Conservation (phyloP, 1,284 basidiomycete genomes). For the Fomitopsis palustris region DNA sequence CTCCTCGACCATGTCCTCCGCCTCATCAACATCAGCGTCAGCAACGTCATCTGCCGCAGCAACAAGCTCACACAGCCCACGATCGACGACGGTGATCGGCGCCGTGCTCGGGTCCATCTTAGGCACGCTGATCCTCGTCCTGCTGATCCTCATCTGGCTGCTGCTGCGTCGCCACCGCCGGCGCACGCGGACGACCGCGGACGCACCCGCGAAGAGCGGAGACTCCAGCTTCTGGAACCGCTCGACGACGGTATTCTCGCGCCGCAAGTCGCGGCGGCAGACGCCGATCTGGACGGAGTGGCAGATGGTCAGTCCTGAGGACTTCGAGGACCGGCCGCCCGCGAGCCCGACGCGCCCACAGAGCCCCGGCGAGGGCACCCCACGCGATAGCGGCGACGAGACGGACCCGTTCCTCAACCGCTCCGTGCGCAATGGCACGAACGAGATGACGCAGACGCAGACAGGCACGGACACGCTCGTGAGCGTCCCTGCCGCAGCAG, state of each 20-base stretch:
- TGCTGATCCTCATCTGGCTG: constrained; percentile 47
- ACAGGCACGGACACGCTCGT: constrained; percentile 27
- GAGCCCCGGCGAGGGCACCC: constrained; percentile 57
- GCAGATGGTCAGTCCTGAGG: constrained; percentile 38
- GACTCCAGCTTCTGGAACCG: constrained; percentile 30
- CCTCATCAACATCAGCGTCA: constrained; percentile 9
- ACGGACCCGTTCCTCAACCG: constrained; percentile 54
- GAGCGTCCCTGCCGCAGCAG: constrained; percentile 24
- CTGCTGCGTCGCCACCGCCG: constrained; percentile 43
- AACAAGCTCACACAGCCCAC: constrained; percentile 20
- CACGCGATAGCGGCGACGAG: constrained; percentile 65
- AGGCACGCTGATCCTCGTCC: constrained; percentile 40
- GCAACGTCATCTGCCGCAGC: constrained; percentile 19
- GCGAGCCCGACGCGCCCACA: constrained; percentile 21
- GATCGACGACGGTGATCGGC: constrained; percentile 24
- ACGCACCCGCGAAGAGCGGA: constrained; percentile 23
- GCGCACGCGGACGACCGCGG: not conserved
- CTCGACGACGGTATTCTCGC: constrained; percentile 22
- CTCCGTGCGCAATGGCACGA: constrained; percentile 19
- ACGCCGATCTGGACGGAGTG: constrained; percentile 55
- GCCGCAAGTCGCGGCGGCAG: constrained; percentile 13
- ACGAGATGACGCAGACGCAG: constrained; percentile 26
- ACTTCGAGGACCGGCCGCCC: constrained; percentile 20
- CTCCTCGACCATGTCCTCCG: constrained; percentile 24
- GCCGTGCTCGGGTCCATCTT: constrained; percentile 36